Evolutionary conservation across 2,329 filamentous ascomycete species (phyloP).

Genomic region (Cytospora leucostoma): DNA sequence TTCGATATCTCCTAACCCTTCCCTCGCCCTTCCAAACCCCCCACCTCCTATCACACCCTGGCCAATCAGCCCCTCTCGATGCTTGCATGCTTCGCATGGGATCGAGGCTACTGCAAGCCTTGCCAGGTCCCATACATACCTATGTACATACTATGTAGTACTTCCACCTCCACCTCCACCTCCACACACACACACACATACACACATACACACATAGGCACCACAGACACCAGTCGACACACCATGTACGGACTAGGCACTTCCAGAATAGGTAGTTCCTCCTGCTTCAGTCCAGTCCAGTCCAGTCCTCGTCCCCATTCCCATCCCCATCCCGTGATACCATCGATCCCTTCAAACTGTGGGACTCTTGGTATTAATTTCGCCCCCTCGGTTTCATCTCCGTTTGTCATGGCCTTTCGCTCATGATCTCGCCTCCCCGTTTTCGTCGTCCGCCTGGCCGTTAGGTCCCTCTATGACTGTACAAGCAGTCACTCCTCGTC

Average conservation of each 20-base stretch:
- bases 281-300: slow-evolving; percentile 10
- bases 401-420: slow-evolving; percentile 22
- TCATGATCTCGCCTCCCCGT: slow-evolving; percentile 7
- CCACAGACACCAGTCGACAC: slow-evolving; percentile 9
- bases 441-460: slow-evolving; percentile 8
- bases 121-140: neutral
- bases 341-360: slow-evolving; percentile 16
- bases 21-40: too few species aligned
- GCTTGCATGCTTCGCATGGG: neutral
- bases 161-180: neutral
- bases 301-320: slow-evolving; percentile 7
- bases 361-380: slow-evolving; percentile 13
- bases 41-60: neutral
- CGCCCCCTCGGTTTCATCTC: slow-evolving; percentile 25
- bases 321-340: slow-evolving; percentile 11
- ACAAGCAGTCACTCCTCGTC: neutral
- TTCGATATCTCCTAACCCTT: too few species aligned
- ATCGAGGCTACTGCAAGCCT: neutral
- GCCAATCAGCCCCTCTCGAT: neutral
- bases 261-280: slow-evolving; percentile 13
- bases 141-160: neutral
- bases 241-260: neutral
- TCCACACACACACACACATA: slow-evolving; percentile 3
- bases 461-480: slow-evolving; percentile 18
- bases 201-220: neutral